These are phyloP conservation scores for Chytriomyces sp. DNA, from an alignment of 192 early-diverging fungal species.

Conservation along the genomic window DNA sequence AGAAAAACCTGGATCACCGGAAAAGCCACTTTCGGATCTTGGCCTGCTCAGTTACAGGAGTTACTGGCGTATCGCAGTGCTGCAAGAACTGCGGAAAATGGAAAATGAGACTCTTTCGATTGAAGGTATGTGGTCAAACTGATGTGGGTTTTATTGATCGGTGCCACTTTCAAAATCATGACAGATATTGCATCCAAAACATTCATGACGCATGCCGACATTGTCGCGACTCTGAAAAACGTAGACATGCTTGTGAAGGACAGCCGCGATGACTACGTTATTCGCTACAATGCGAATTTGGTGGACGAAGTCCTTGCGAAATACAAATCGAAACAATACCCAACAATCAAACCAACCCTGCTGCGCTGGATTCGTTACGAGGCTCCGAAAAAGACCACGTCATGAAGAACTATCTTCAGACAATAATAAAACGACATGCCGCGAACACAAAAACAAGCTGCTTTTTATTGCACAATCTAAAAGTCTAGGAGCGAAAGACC, in stretches of 20 bases:
- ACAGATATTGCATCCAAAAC: conserved; percentile 43
- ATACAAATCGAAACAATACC: conserved; percentile 30
- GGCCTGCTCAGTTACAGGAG: conserved; percentile 79
- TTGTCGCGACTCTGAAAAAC: conserved; percentile 49
- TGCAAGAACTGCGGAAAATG: neutral
- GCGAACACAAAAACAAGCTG: conserved; percentile 43
- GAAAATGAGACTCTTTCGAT: neutral
- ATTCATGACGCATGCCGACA: conserved; percentile 55
- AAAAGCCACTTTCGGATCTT: conserved; percentile 89
- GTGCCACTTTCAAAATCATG: neutral
- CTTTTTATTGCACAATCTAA: conserved; percentile 64
- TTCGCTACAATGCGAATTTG: conserved; percentile 38
- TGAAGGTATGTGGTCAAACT: neutral
- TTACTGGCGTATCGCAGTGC: neutral
- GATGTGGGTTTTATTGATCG: neutral
- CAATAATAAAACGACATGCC: too few species aligned
- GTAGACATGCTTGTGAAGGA: conserved; percentile 52
- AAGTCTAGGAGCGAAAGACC: conserved; percentile 56
- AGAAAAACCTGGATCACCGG: conserved; percentile 80
- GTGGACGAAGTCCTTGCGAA: conserved; percentile 34
- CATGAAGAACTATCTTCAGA: too few species aligned
- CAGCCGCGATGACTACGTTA: conserved; percentile 46
- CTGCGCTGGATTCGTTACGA: conserved; percentile 29
- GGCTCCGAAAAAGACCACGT: neutral
- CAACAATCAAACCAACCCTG: conserved; percentile 14